phyloP scores from a whole-genome alignment of 257 asterid species.

The Solanum virginianum region DNA sequence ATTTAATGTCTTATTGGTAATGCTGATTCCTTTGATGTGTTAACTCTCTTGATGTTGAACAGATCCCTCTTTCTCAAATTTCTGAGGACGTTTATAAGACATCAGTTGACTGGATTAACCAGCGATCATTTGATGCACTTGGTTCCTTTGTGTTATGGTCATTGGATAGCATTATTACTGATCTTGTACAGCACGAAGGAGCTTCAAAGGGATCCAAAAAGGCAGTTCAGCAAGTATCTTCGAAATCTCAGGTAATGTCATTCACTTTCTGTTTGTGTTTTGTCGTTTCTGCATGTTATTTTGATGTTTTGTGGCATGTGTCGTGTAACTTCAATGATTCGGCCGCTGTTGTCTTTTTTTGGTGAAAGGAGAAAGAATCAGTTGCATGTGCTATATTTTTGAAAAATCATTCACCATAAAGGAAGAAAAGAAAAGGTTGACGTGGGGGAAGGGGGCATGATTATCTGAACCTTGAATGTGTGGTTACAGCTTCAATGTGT shows the following conservation, averaged over 20 bases:
- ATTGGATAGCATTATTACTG: slow-evolving; percentile 58
- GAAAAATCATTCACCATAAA: not conserved
- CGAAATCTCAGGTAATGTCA: slow-evolving; percentile 65
- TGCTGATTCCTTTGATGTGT: not conserved
- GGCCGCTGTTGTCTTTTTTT: not conserved
- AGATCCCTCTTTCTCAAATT: slow-evolving; percentile 23
- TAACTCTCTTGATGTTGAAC: not conserved
- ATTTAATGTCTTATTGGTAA: not conserved
- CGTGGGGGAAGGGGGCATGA: not conserved
- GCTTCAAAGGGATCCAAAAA: slow-evolving; percentile 57
- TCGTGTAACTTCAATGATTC: not conserved
- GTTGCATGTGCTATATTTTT: not conserved
- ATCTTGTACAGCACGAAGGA: slow-evolving; percentile 39
- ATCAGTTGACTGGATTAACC: slow-evolving; percentile 29
- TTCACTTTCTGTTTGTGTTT: not conserved
- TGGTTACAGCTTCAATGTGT: not conserved
- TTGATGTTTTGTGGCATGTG: not conserved
- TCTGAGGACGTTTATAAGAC: slow-evolving; percentile 27
- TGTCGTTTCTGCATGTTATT: not conserved
- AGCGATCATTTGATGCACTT: slow-evolving; percentile 21
- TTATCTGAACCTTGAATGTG: not conserved
- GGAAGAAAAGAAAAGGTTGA: not conserved
- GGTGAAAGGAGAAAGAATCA: not conserved
- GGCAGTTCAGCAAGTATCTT: slow-evolving; percentile 43
- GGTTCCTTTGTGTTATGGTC: slow-evolving; percentile 49